Base-by-base conservation (phyloP, 2,329 filamentous ascomycete species). In the Beauveria australis region DNA sequence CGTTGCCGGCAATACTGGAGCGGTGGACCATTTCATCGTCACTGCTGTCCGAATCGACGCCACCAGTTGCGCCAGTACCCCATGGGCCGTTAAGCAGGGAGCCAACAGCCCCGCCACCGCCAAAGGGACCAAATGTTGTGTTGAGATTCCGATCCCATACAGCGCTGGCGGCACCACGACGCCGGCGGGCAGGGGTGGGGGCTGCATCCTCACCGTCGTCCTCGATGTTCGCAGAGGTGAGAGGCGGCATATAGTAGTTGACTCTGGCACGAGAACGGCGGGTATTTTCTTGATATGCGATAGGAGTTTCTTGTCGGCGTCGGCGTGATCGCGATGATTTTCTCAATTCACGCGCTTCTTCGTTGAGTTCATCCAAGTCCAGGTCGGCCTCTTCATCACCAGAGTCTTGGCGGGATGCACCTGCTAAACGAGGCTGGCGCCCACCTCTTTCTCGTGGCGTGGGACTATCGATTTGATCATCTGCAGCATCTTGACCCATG, bases 41-140 rank as follows among this genome's bases (percentile, higher is more conserved):
- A 71, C 94, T 99, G 73, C 92, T 97, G 71, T 99, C 94, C 6
- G 93, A 96, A 68, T 97, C 94, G 9, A 87, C 89, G 58, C 89
- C 90, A 30, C 88, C 92, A 63, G 85, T 84, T 24, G 89, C 89
- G 14, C 84, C 88, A 48, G 85, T 85, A 60, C 87, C 89, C 78
- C 87, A 89, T 5, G 89, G 87, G 1, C 90, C 91, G 63, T 80
- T 86, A 60, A 93, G 82, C 14, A 94, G 79, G 18, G 91, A 84
- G 37, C 86, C 82, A 47, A 81, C 82, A 41, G 90, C 90, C 48
- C 87, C 86, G 51, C 89, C 89, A 47, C 94, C 92, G 62, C 92
- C 94, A 73, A 99, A 97, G 2, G 94, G 94, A 9, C 94, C 94
- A 70, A 88, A 91, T 0, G 92, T 96, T 24, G 91, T 92, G 74